Evolutionary conservation across 805 yeast species (phyloP).

Genomic region (Candida cerambycidarum): DNA sequence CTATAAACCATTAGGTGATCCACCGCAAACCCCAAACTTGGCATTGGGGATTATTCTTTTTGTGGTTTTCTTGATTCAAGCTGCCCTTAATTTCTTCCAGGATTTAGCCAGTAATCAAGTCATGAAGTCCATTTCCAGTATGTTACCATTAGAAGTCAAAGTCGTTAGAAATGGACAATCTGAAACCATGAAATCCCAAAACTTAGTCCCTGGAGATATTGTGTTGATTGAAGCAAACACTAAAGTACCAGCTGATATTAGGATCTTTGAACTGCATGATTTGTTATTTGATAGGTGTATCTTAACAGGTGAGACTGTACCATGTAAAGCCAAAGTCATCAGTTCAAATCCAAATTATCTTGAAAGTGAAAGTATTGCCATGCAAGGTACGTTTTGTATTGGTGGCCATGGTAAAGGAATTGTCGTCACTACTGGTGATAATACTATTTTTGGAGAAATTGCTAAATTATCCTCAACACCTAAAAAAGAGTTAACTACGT

Average conservation of each 20-base stretch:
- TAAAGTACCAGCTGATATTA: conserved; percentile 48
- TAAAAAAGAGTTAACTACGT: conserved; percentile 38
- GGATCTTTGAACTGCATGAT: conserved; percentile 39
- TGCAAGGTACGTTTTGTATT: conserved; percentile 47
- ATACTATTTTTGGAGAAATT: conserved; percentile 47
- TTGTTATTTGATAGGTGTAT: conserved; percentile 47
- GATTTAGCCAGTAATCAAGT: conserved; percentile 48
- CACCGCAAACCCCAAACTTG: conserved; percentile 45
- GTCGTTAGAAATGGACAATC: conserved; percentile 37
- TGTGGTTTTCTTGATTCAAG: conserved; percentile 41
- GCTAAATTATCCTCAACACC: conserved; percentile 42
- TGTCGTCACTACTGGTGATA: conserved; percentile 44
- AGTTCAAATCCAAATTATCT: conserved; percentile 36
- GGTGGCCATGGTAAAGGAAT: conserved; percentile 45
- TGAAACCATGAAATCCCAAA: conserved; percentile 27
- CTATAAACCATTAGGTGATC: conserved; percentile 51
- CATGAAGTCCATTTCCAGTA: conserved; percentile 45
- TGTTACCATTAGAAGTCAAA: conserved; percentile 40
- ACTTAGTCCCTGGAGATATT: conserved; percentile 49
- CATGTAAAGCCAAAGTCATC: conserved; percentile 30
- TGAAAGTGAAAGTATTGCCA: conserved; percentile 43
- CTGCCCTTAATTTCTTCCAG: conserved; percentile 45
- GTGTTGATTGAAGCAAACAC: conserved; percentile 36
- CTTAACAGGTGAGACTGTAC: conserved; percentile 50
- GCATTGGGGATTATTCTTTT: conserved; percentile 43